Conservation (phyloP, 2,329 filamentous ascomycete genomes). For the Beauveria brongniartii region DNA sequence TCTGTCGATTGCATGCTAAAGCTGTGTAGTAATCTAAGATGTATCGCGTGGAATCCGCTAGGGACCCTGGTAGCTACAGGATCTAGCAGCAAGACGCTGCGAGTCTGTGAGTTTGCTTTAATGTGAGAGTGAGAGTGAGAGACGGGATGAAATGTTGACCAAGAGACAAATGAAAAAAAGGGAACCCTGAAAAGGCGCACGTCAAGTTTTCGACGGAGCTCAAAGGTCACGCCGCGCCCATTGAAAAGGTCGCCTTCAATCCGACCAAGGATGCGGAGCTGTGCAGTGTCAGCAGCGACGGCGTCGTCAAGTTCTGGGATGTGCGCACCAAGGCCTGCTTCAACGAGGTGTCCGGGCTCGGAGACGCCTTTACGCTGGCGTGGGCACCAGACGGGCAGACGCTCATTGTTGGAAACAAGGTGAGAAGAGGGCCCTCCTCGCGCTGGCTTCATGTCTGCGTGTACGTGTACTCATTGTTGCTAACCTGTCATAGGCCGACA, state of each 20-base stretch:
- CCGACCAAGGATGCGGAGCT: conserved; percentile 69
- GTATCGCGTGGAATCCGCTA: conserved; percentile 82
- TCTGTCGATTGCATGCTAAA: conserved; percentile 12
- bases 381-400: conserved; percentile 67
- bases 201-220: conserved; percentile 70
- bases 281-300: conserved; percentile 66
- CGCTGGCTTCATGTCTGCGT: neutral
- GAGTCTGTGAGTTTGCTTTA: conserved; percentile 52
- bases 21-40: conserved; percentile 50
- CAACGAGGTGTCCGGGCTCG: conserved; percentile 59
- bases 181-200: conserved; percentile 69
- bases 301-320: conserved; percentile 72
- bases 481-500: conserved; percentile 42
- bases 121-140: neutral
- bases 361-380: conserved; percentile 60
- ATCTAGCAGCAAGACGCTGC: conserved; percentile 58
- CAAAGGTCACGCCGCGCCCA: conserved; percentile 54
- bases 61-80: conserved; percentile 81
- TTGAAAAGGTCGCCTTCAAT: conserved; percentile 73
- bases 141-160: neutral
- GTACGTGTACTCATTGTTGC: neutral
- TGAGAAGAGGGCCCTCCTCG: conserved; percentile 24
- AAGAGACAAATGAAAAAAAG: conserved; percentile 24
- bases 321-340: conserved; percentile 63
- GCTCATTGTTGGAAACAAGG: conserved; percentile 66